phyloP scores from a whole-genome alignment of 306 rosid genomes.

The cucumber (Cucumis sativus) region Cucumber_9930_V3 NC_026660.2:20056001-20056500 shows the following conservation, averaged over 20 bases:
- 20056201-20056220: background rate
- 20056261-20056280: slow-evolving; percentile 70
- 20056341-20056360: slow-evolving; percentile 36
- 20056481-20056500: slow-evolving; percentile 66
- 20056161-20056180: too few relatives aligned
- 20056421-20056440: slow-evolving; percentile 40
- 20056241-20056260: slow-evolving; percentile 80
- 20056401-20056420: slow-evolving; percentile 71
- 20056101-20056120: too few relatives aligned
- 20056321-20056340: slow-evolving; percentile 19
- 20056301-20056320: slow-evolving; percentile 25
- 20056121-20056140: too few relatives aligned
- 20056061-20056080: too few relatives aligned
- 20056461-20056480: slow-evolving; percentile 62
- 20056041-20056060: too few relatives aligned
- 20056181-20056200: too few relatives aligned
- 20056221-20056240: background rate
- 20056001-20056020: too few relatives aligned
- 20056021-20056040: too few relatives aligned
- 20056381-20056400: slow-evolving; percentile 60
- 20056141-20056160: too few relatives aligned
- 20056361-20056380: slow-evolving; percentile 65
- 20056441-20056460: slow-evolving; percentile 53
- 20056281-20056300: slow-evolving; percentile 50
- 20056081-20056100: too few relatives aligned